Base-by-base conservation (phyloP, 768 basidiomycete species). In the Boletus insuetus region DNA sequence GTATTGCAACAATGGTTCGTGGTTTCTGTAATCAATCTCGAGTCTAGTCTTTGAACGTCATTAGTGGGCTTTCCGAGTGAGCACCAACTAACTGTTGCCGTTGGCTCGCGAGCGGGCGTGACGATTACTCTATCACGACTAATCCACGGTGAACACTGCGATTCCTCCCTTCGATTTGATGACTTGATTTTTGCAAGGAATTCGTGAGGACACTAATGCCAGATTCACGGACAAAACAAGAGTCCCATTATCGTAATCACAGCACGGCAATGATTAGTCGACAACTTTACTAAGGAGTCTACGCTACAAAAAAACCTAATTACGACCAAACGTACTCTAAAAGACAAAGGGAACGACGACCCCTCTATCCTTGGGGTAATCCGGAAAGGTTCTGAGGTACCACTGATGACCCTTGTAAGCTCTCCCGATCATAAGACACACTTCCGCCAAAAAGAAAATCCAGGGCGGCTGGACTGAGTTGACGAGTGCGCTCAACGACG, bases 331-430 rank as follows among this genome's bases (percentile, higher is more conserved):
- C 14, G 13, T 9, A 46, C 5, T 51, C 64, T 67, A 93, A 46
- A 91, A 70, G 46, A 95, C 3, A 61, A 85, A 86, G 0, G 96
- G 95, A n/a, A 98, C 74, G 31, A 94, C 83, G 4, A 80, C 83
- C 65, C 82, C 90, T 60, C 94, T 77, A 32, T 88, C 81, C 57
- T 78, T 79, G 2, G 94, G 92, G 69, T 94, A 98, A n/a, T 85
- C 81, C 6, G 80, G 79, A 66, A 98, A 96, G 49, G 79, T 87
- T 53, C 74, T 56, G 46, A 81, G 79, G 69, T 98, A 98, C 96
- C 96, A 98, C 58, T 62, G 64, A 63, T 97, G 94, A 2, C 92
- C 93, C 49, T 82, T 83, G 51, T 86, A 79, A 3, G 91, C 91
- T 22, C 95, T 75, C 0, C 93, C 89, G 13, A 89, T 62, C 95